phyloP scores from a whole-genome alignment of 129 eudicot species.

The Flaveria linearis region DNA sequence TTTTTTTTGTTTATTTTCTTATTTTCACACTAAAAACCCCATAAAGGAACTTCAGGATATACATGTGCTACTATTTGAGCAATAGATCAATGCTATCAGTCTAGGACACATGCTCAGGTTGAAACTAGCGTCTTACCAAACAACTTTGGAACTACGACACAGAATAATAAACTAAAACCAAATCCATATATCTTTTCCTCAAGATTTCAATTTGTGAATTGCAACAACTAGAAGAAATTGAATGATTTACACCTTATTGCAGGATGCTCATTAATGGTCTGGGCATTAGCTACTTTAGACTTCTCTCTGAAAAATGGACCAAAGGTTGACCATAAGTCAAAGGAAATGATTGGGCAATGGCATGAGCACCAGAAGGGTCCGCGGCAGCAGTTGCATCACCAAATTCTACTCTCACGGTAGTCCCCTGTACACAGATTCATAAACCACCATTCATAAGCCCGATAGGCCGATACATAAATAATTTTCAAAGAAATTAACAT shows the following conservation, averaged over 20 bases:
- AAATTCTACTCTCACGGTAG: conserved; percentile 87
- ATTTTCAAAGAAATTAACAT: no score
- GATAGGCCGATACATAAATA: not conserved
- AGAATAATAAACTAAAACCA: not conserved
- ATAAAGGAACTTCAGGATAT: conserved; percentile 3
- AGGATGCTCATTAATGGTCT: conserved; percentile 80
- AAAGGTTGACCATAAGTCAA: conserved; percentile 92
- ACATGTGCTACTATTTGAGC: conserved; percentile 11
- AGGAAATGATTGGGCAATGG: conserved; percentile 81
- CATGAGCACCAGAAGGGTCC: conserved; percentile 76
- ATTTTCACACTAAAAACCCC: not conserved
- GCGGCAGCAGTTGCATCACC: conserved; percentile 90
- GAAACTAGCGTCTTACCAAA: not conserved
- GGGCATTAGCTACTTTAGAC: conserved; percentile 83
- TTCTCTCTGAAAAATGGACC: conserved; percentile 94
- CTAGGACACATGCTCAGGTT: conserved; percentile 4
- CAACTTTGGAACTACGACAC: not conserved
- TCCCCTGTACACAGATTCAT: conserved; percentile 62
- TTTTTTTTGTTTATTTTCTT: no score
- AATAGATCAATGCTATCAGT: not conserved
- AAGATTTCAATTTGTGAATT: not conserved
- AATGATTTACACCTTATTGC: conserved; percentile 57
- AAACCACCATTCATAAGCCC: conserved; percentile 8
- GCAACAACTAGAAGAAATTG: not conserved
- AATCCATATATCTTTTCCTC: not conserved